Conservation (phyloP, 2,329 filamentous ascomycete species). For the Emergomyces africanus region DNA sequence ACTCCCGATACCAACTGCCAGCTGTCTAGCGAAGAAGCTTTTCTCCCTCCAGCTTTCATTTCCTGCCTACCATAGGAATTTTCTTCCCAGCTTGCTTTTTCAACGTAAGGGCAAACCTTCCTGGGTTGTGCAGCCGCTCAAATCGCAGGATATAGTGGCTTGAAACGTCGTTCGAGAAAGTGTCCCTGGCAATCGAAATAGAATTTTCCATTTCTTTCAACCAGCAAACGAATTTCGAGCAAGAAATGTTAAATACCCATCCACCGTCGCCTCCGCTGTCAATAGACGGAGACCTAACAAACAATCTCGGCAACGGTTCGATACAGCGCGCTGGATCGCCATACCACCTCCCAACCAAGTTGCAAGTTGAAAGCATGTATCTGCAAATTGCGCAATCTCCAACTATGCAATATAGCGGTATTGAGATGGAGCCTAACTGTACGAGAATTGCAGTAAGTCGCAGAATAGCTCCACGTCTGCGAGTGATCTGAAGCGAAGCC, state of each 20-base stretch:
- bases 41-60: not conserved
- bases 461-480: not conserved
- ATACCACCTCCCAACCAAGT: constrained; percentile 1
- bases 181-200: not conserved
- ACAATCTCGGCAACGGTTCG: constrained; percentile 2
- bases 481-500: not conserved
- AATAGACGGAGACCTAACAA: constrained; percentile 9
- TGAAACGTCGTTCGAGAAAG: not conserved
- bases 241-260: constrained; percentile 4
- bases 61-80: not conserved
- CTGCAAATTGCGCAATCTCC: not conserved
- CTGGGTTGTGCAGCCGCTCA: not conserved
- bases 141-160: not conserved
- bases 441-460: not conserved
- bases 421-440: not conserved
- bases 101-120: not conserved
- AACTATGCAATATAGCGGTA: not conserved
- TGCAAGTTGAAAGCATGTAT: constrained; percentile 4
- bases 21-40: not conserved
- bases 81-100: not conserved
- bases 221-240: not conserved
- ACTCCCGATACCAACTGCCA: not conserved
- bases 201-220: not conserved
- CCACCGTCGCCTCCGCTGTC: constrained; percentile 11
- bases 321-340: constrained; percentile 3